These are phyloP conservation scores for Globisporangium mamillatum DNA, from an alignment of 352 stramenopile species.

Conservation along the genomic window DNA sequence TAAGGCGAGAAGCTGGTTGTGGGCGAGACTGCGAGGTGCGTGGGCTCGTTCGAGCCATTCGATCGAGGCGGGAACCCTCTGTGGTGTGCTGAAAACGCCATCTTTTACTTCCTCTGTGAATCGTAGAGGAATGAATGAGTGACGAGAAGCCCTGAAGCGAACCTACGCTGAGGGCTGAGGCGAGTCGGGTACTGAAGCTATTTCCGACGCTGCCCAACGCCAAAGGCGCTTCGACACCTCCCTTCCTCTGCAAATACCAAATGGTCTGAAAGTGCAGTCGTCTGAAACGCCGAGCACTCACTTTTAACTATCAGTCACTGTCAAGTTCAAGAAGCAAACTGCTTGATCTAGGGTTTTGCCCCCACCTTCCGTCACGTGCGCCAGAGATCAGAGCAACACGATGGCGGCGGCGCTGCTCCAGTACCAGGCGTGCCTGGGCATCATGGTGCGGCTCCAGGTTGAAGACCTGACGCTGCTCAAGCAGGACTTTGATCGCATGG, in stretches of 20 bases:
- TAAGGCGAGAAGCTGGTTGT: slow-evolving; percentile 1
- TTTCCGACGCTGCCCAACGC: neutral
- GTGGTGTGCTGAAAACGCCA: slow-evolving; percentile 4
- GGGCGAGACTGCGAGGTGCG: neutral
- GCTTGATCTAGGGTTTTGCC: too few species aligned
- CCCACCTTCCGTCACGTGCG: neutral
- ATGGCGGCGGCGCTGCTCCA: slow-evolving; percentile 66
- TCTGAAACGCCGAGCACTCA: slow-evolving; percentile 6
- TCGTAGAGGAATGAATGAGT: neutral
- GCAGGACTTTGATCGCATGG: slow-evolving; percentile 57
- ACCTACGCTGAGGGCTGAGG: neutral
- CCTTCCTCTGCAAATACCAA: neutral
- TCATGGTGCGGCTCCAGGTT: slow-evolving; percentile 74
- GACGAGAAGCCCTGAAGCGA: neutral
- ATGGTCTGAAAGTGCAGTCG: neutral
- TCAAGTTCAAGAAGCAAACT: neutral
- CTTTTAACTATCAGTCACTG: too few species aligned
- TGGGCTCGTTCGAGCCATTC: neutral
- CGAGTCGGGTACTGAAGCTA: slow-evolving; percentile 2
- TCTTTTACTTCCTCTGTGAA: neutral
- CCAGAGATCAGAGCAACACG: neutral
- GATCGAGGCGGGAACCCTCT: slow-evolving; percentile 6
- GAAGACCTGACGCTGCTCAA: slow-evolving; percentile 67
- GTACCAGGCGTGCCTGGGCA: slow-evolving; percentile 74
- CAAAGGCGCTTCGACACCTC: neutral